A percentile compares a stretch with the other conserved stretches of the same genome.
These are phyloP conservation scores for Pharnaceum exiguum DNA, from an alignment of 148 eudicot genomes.

Conservation along the genomic window DNA sequence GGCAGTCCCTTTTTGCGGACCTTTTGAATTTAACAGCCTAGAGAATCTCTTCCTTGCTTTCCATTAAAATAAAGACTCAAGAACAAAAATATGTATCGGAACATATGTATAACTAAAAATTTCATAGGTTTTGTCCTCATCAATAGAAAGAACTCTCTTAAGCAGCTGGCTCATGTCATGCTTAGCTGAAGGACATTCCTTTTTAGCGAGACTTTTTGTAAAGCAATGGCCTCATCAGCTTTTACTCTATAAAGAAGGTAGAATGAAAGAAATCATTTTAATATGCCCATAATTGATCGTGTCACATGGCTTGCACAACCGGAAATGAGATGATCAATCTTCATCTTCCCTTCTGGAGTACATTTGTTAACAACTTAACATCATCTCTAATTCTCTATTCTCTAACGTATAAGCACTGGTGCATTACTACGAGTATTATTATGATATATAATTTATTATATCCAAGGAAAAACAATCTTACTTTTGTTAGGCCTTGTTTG, in stretches of 20 bases:
- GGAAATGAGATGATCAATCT: slow-evolving; percentile 23
- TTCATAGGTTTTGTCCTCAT: slow-evolving; percentile 19
- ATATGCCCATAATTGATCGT: slow-evolving; percentile 19
- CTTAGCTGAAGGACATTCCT: slow-evolving; percentile 20
- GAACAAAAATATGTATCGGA: not conserved
- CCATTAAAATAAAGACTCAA: not conserved
- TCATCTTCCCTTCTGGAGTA: slow-evolving; percentile 4
- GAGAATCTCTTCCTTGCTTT: slow-evolving; percentile 26
- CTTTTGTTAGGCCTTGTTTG: too few species aligned
- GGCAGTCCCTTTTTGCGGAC: slow-evolving; percentile 10
- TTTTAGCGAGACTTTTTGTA: slow-evolving; percentile 27
- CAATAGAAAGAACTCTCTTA: slow-evolving; percentile 12
- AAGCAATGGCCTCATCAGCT: slow-evolving; percentile 22
- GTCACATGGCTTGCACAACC: slow-evolving; percentile 26
- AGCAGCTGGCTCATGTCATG: slow-evolving; percentile 17
- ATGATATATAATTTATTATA: too few species aligned
- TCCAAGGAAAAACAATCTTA: too few species aligned
- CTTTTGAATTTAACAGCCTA: slow-evolving; percentile 25
- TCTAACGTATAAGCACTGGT: too few species aligned
- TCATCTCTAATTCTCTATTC: too few species aligned
- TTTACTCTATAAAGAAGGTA: slow-evolving; percentile 15
- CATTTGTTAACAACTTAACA: too few species aligned
- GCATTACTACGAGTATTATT: too few species aligned
- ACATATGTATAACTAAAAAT: not conserved
- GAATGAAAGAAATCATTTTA: not conserved